Conservation (phyloP, 2,329 filamentous ascomycete species). For the Trichoderma simmonsii region DNA sequence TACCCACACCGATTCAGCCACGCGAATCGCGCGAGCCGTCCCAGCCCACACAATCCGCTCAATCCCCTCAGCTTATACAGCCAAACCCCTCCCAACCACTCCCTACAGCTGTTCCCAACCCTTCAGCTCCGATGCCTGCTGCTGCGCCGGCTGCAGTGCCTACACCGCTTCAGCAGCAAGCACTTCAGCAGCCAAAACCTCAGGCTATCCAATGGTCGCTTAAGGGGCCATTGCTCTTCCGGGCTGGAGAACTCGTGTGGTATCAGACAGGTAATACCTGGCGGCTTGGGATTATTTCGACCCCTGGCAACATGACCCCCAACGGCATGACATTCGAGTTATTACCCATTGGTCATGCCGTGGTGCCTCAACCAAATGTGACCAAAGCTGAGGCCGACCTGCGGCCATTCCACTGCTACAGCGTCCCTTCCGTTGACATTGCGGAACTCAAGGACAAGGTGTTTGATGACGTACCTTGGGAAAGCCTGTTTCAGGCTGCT, state of each 20-base stretch:
- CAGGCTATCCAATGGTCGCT: constrained; percentile 31
- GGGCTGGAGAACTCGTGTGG: constrained; percentile 50
- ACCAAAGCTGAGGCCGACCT: constrained; percentile 41
- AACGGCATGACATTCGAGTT: constrained; percentile 35
- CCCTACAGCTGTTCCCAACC: constrained; percentile 10
- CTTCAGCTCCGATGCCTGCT: constrained; percentile 6
- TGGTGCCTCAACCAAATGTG: constrained; percentile 38
- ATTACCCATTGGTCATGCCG: constrained; percentile 40
- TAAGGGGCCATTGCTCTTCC: constrained; percentile 40
- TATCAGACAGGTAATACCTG: constrained; percentile 46
- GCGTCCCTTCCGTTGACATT: constrained; percentile 43
- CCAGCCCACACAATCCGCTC: constrained; percentile 13
- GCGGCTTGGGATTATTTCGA: constrained; percentile 46
- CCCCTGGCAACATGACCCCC: constrained; percentile 34
- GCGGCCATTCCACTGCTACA: constrained; percentile 51
- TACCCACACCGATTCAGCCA: constrained; percentile 21
- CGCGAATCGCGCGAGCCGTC: constrained; percentile 24
- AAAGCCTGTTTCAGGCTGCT: constrained; percentile 33
- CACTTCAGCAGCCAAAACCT: constrained; percentile 4
- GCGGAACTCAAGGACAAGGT: constrained; percentile 38
- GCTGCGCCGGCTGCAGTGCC: neutral
- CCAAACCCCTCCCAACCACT: constrained; percentile 13
- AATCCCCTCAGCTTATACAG: neutral
- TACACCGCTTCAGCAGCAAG: constrained; percentile 3
- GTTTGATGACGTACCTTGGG: constrained; percentile 45